phyloP scores from a whole-genome alignment of 306 rosid genomes.

The Mucuna pruriens region DNA sequence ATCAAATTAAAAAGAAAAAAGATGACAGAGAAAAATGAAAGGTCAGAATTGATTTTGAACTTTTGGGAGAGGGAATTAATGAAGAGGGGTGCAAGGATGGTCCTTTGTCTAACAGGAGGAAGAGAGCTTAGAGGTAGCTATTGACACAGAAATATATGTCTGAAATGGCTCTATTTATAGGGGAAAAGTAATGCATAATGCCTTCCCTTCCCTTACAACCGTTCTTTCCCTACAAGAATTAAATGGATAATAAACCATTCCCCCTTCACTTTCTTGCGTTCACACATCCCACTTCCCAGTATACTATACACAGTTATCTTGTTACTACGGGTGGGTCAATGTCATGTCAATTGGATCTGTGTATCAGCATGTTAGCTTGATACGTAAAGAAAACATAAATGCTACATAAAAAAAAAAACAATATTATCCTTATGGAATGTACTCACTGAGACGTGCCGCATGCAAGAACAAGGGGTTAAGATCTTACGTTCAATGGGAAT shows the following conservation, averaged over 20 bases:
- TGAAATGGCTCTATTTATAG: conserved; percentile 55
- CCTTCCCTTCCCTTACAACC: background rate
- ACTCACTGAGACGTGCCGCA: background rate
- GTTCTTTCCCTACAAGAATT: background rate
- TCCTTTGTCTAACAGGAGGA: conserved; percentile 8
- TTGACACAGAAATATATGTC: conserved; percentile 35
- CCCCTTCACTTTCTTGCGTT: background rate
- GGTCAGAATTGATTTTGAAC: background rate
- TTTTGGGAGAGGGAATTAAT: background rate
- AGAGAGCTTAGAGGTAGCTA: conserved; percentile 34
- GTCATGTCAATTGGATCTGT: background rate
- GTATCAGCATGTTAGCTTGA: background rate
- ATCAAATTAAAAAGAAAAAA: background rate
- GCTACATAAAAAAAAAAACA: background rate
- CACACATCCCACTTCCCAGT: background rate
- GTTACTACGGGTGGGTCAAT: background rate
- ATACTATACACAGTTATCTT: background rate
- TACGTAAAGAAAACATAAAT: background rate
- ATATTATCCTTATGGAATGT: conserved; percentile 27
- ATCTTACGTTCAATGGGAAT: background rate
- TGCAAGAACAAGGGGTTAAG: background rate
- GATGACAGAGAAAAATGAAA: background rate
- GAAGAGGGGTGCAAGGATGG: background rate
- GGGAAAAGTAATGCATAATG: background rate
- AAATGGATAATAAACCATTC: conserved; percentile 7